These are phyloP conservation scores for Spiromastix sp. DNA, from an alignment of 2,329 filamentous ascomycete species.

Conservation along the genomic window DNA sequence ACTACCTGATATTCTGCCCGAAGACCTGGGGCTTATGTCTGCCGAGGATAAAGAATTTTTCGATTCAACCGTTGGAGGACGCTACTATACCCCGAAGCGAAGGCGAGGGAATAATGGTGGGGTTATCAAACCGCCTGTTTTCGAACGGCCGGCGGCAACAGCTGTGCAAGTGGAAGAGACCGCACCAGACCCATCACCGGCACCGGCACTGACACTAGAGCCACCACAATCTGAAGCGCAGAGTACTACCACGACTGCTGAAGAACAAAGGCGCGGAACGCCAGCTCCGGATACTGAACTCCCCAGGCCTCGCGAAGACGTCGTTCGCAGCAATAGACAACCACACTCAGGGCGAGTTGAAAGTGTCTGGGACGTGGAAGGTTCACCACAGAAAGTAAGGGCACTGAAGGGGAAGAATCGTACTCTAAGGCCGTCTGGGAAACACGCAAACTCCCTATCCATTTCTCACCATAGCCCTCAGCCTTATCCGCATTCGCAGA, in stretches of 20 bases:
- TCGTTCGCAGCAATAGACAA: not conserved
- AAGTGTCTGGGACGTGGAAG: conserved; percentile 4
- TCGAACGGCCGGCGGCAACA: too few species aligned
- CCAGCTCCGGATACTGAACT: too few species aligned
- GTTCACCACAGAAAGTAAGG: not conserved
- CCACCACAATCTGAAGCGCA: not conserved
- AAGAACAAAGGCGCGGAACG: not conserved
- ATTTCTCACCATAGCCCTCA: not conserved
- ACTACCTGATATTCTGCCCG: conserved; percentile 17
- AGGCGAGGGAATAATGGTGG: conserved; percentile 25
- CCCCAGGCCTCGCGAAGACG: too few species aligned
- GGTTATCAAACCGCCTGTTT: too few species aligned
- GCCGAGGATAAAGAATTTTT: conserved; percentile 31
- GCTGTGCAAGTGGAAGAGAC: too few species aligned
- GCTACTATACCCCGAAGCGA: conserved; percentile 26
- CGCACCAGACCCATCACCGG: too few species aligned
- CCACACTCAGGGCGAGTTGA: not conserved
- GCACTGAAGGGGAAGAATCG: not conserved
- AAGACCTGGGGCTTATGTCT: conserved; percentile 26
- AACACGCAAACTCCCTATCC: not conserved
- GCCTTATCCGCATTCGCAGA: too few species aligned
- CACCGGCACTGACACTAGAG: too few species aligned
- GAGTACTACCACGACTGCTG: not conserved
- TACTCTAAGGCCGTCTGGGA: not conserved
- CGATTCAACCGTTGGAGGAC: conserved; percentile 22